phyloP scores from a whole-genome alignment of 2,329 filamentous ascomycete species.

The Pseudocercospora musae region DNA sequence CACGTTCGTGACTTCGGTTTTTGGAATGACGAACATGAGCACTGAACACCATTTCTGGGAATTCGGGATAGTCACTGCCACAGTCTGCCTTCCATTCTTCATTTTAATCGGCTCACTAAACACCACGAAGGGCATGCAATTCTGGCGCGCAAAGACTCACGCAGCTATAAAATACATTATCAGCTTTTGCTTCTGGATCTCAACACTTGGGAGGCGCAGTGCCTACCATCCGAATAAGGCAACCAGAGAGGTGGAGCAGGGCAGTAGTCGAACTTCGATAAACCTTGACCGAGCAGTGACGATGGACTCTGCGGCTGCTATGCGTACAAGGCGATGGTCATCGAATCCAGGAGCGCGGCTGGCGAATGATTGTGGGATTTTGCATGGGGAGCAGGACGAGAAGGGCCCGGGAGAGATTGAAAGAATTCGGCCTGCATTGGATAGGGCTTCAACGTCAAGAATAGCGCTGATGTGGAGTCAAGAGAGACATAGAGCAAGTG shows the following conservation, averaged over 20 bases:
- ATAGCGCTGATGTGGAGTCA: not conserved
- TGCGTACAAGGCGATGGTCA: conserved; percentile 4
- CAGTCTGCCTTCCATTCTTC: conserved; percentile 47
- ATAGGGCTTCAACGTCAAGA: not conserved
- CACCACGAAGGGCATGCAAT: conserved; percentile 39
- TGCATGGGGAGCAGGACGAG: not conserved
- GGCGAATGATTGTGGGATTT: not conserved
- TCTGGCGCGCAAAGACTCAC: conserved; percentile 32
- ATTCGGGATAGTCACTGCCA: conserved; percentile 42
- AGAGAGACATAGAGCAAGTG: not conserved
- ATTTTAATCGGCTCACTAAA: conserved; percentile 46
- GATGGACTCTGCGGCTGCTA: not conserved
- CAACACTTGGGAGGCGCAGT: conserved; percentile 30
- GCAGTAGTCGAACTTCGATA: not conserved
- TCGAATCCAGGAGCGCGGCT: not conserved
- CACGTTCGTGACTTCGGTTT: conserved; percentile 59
- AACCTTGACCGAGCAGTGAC: not conserved
- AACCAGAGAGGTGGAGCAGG: not conserved
- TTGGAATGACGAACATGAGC: conserved; percentile 52
- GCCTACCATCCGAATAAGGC: not conserved
- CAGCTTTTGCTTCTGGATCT: conserved; percentile 1
- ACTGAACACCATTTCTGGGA: conserved; percentile 36
- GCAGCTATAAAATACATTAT: not conserved
- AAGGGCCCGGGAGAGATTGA: not conserved
- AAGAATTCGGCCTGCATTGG: not conserved